phyloP scores from a whole-genome alignment of 148 eudicot genomes.

The Rhododendron vialii region DNA sequence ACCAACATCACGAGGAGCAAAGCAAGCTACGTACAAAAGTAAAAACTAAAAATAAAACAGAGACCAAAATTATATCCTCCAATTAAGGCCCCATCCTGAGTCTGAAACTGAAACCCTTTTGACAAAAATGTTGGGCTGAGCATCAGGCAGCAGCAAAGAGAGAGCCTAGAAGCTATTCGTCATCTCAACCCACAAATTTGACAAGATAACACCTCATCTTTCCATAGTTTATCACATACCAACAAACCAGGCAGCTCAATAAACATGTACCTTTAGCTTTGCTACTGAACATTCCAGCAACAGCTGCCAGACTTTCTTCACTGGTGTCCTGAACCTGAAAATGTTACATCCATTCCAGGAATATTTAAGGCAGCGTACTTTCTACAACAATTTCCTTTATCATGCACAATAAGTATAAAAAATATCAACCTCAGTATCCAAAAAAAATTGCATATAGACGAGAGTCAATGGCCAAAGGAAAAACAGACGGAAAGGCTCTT shows the following conservation, averaged over 20 bases:
- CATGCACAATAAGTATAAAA: background rate
- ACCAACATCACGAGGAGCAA: background rate
- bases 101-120: background rate
- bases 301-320: conserved; percentile 97
- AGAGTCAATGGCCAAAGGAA: background rate
- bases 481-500: background rate
- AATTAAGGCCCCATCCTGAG: background rate
- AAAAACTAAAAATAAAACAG: background rate
- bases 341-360: conserved; percentile 7
- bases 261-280: conserved; percentile 77
- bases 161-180: background rate
- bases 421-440: background rate
- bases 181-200: background rate
- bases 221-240: background rate
- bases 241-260: conserved; percentile 1
- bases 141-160: background rate
- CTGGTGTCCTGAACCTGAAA: conserved; percentile 84
- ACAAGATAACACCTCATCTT: background rate
- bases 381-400: background rate
- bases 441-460: background rate
- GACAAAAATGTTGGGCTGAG: background rate
- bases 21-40: background rate
- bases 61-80: background rate
- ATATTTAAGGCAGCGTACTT: background rate
- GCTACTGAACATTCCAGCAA: conserved; percentile 99